These are phyloP conservation scores for Ceratocystis diversiconidia DNA, from an alignment of 2,329 filamentous ascomycete genomes.

Conservation along the genomic window DNA sequence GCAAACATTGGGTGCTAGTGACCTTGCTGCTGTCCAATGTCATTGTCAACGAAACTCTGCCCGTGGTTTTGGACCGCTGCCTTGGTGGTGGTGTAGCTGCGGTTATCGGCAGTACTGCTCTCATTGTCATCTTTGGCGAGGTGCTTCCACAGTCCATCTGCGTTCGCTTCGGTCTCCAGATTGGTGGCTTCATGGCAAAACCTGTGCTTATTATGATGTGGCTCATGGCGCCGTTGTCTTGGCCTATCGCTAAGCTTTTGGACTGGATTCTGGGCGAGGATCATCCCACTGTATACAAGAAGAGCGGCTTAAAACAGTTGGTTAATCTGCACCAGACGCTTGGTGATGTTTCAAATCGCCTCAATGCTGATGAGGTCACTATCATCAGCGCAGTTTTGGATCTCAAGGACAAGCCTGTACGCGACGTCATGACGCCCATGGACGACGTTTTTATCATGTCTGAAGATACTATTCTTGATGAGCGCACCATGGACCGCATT, in stretches of 20 bases:
- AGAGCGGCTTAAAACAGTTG: constrained; percentile 88
- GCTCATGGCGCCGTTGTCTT: constrained; percentile 74
- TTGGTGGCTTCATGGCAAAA: constrained; percentile 85
- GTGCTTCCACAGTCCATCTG: constrained; percentile 92
- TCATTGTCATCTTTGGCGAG: constrained; percentile 98
- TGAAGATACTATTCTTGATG: constrained; percentile 84
- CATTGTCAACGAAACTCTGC: constrained; percentile 92
- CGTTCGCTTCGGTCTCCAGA: constrained; percentile 87
- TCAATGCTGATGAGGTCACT: constrained; percentile 95
- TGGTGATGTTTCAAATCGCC: constrained; percentile 69
- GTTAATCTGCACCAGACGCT: constrained; percentile 89
- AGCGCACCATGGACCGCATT: constrained; percentile 87
- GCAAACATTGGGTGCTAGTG: constrained; percentile 97
- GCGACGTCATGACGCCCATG: constrained; percentile 97
- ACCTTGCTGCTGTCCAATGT: constrained; percentile 90
- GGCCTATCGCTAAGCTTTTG: constrained; percentile 89
- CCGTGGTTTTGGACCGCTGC: constrained; percentile 86
- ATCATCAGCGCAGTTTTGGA: constrained; percentile 96
- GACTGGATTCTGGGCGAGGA: constrained; percentile 88
- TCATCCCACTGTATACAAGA: constrained; percentile 95
- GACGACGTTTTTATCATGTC: constrained; percentile 93
- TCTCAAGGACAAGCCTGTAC: constrained; percentile 88
- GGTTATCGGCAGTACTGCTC: constrained; percentile 77
- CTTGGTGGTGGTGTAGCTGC: constrained; percentile 90
- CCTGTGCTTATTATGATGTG: constrained; percentile 85